Evolutionary conservation across 2,329 filamentous ascomycete genomes (phyloP).

Genomic region (Sporothrix inflata): DNA sequence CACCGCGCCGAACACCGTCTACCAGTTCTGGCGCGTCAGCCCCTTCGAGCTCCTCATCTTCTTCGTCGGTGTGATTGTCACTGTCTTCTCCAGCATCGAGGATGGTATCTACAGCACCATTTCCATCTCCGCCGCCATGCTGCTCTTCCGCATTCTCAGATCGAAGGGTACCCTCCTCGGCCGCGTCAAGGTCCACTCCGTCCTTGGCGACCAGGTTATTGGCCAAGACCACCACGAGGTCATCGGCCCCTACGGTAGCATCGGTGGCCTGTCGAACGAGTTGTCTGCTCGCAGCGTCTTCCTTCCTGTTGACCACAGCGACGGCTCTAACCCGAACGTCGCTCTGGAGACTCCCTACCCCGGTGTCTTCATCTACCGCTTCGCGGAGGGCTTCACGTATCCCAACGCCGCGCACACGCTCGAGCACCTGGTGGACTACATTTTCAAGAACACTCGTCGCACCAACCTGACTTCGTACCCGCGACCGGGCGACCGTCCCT

Average conservation of each 20-base stretch:
- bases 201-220: constrained; percentile 74
- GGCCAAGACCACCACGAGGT: constrained; percentile 59
- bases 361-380: constrained; percentile 94
- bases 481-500: constrained; percentile 77
- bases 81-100: constrained; percentile 86
- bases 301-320: constrained; percentile 81
- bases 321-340: constrained; percentile 86
- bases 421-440: constrained; percentile 71
- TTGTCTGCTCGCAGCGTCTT: constrained; percentile 74
- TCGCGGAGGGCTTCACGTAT: constrained; percentile 94
- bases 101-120: constrained; percentile 91
- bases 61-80: constrained; percentile 88
- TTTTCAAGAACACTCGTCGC: constrained; percentile 73
- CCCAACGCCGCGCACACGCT: constrained; percentile 90
- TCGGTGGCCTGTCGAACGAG: constrained; percentile 50
- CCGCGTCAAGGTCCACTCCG: constrained; percentile 79
- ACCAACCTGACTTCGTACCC: constrained; percentile 71
- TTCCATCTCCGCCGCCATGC: constrained; percentile 71
- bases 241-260: constrained; percentile 57
- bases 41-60: constrained; percentile 91
- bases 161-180: constrained; percentile 84
- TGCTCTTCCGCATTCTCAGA: constrained; percentile 82
- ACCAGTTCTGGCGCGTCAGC: constrained; percentile 93
- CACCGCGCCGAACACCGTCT: constrained; percentile 86
- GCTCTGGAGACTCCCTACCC: constrained; percentile 81